A percentile compares a stretch with the other conserved stretches of the same genome.
Evolutionary conservation across 2,329 filamentous ascomycete genomes (phyloP).

Genomic region (Westerdykella ornata): DNA sequence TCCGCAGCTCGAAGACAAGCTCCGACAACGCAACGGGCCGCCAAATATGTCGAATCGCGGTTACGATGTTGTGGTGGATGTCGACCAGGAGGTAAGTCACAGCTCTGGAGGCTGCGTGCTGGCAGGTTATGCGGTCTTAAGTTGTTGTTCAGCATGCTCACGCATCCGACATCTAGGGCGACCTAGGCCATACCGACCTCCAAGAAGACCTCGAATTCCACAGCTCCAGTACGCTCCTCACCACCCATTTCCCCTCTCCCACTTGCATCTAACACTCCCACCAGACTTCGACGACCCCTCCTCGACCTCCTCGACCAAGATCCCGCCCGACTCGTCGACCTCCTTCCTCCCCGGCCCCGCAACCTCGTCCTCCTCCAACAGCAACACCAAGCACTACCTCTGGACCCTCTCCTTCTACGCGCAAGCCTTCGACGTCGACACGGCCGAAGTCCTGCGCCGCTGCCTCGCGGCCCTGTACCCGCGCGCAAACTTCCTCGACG

Average conservation of each 20-base stretch:
- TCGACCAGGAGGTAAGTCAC: slow-evolving; percentile 77
- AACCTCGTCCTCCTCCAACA: slow-evolving; percentile 19
- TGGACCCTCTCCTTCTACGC: slow-evolving; percentile 93
- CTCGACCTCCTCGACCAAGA: slow-evolving; percentile 45
- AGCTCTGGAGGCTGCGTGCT: background rate
- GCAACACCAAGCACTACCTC: slow-evolving; percentile 66
- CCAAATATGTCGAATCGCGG: slow-evolving; percentile 67
- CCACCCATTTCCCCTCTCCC: slow-evolving; percentile 2
- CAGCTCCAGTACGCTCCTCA: slow-evolving; percentile 59
- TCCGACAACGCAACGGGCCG: slow-evolving; percentile 6
- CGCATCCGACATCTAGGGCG: too few relatives aligned
- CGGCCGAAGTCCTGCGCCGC: slow-evolving; percentile 75
- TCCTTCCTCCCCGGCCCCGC: slow-evolving; percentile 35
- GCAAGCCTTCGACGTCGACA: slow-evolving; percentile 98
- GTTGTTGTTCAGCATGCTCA: too few relatives aligned
- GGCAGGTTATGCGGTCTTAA: too few relatives aligned
- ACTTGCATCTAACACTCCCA: slow-evolving; percentile 1
- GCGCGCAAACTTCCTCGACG: slow-evolving; percentile 89
- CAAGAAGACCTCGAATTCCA: slow-evolving; percentile 99
- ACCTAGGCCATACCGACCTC: slow-evolving; percentile 94
- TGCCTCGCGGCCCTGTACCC: slow-evolving; percentile 88
- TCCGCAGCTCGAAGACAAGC: too few relatives aligned
- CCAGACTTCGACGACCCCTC: slow-evolving; percentile 61
- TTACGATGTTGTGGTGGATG: slow-evolving; percentile 96
- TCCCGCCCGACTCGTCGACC: slow-evolving; percentile 39